phyloP scores from a whole-genome alignment of 768 basidiomycete genomes.

The Pholiota molesta region DNA sequence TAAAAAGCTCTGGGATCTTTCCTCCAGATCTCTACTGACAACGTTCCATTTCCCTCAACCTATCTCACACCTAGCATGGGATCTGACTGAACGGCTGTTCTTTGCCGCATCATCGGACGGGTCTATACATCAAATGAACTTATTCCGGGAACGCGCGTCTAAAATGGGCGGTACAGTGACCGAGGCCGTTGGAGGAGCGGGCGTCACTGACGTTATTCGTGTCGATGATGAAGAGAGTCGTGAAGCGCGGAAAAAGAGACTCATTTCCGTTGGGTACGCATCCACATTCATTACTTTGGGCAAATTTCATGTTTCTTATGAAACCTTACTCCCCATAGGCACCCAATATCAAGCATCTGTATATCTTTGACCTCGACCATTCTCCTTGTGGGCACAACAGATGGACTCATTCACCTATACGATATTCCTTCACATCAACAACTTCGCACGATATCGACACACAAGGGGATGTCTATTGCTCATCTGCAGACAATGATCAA shows the following conservation, averaged over 20 bases:
- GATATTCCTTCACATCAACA: conserved; percentile 91
- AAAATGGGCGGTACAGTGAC: conserved; percentile 52
- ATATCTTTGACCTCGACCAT: conserved; percentile 80
- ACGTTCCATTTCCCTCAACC: conserved; percentile 88
- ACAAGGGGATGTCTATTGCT: conserved; percentile 70
- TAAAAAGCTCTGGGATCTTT: conserved; percentile 77
- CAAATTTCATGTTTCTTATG: not conserved
- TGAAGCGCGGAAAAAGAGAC: conserved; percentile 51
- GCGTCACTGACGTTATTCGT: conserved; percentile 69
- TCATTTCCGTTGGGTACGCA: conserved; percentile 73
- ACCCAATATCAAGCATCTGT: conserved; percentile 70
- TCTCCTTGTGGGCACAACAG: conserved; percentile 79
- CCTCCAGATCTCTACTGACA: conserved; percentile 73
- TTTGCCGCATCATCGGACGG: conserved; percentile 83
- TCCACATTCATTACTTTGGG: not conserved
- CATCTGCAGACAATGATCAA: conserved; percentile 79
- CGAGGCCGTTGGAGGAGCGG: conserved; percentile 79
- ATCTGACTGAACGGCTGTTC: conserved; percentile 84
- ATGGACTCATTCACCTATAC: conserved; percentile 77
- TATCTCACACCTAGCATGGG: conserved; percentile 72
- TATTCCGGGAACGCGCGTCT: conserved; percentile 67
- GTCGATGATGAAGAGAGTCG: conserved; percentile 59
- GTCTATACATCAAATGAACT: conserved; percentile 76
- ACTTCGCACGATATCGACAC: conserved; percentile 77
- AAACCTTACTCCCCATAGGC: conserved; percentile 40